Conservation (phyloP, 805 yeast genomes). For the Millerozyma miso region DNA sequence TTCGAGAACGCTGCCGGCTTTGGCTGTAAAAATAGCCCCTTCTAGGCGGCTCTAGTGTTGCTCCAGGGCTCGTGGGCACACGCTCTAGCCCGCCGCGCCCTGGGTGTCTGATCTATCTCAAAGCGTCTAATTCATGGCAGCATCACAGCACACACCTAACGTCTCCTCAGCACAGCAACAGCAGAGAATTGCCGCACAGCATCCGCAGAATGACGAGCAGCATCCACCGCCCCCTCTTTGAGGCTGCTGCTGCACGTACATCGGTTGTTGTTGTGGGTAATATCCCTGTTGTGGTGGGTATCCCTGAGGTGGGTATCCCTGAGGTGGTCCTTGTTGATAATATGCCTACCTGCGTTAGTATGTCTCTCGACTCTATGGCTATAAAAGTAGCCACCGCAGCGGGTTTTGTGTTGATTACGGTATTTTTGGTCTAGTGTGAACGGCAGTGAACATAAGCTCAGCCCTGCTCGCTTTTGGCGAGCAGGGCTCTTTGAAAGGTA, state of each 20-base stretch:
- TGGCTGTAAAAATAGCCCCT: too few relatives aligned
- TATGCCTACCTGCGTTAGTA: conserved; percentile 9
- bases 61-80: too few relatives aligned
- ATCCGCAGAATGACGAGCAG: conserved; percentile 30
- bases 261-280: conserved; percentile 40
- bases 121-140: conserved; percentile 5
- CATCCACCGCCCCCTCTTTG: conserved; percentile 26
- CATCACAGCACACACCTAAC: conserved; percentile 7
- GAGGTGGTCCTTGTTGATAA: conserved; percentile 24
- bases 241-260: conserved; percentile 38
- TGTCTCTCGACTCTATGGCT: background rate
- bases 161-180: conserved; percentile 28
- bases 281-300: conserved; percentile 28
- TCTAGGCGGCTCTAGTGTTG: too few relatives aligned
- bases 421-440: too few relatives aligned
- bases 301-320: conserved; percentile 15
- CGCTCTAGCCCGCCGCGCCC: too few relatives aligned
- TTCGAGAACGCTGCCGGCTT: too few relatives aligned
- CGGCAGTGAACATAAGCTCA: too few relatives aligned
- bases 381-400: too few relatives aligned
- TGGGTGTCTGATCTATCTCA: too few relatives aligned
- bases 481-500: too few relatives aligned
- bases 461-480: too few relatives aligned
- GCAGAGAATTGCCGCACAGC: conserved; percentile 39
- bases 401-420: too few relatives aligned